Conservation (phyloP, 2,329 filamentous ascomycete genomes). For the Aspergillus puulaauensis region DNA sequence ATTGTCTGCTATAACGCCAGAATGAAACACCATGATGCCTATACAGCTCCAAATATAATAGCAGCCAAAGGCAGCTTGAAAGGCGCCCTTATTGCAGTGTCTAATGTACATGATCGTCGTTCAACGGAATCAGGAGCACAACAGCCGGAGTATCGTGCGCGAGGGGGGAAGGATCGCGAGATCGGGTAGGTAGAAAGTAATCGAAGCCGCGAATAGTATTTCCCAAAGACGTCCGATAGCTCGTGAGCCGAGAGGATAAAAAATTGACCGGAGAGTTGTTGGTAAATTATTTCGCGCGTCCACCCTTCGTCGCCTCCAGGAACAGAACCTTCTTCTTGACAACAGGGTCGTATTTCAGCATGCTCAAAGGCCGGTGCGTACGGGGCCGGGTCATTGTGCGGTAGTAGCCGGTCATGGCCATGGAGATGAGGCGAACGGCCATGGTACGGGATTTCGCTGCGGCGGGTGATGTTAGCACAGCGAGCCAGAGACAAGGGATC, state of each 20-base stretch:
- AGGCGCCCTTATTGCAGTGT: slow-evolving; percentile 14
- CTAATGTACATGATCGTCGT: slow-evolving; percentile 27
- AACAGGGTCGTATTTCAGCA: slow-evolving; percentile 98
- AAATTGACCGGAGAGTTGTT: background rate
- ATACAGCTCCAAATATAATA: slow-evolving; percentile 15
- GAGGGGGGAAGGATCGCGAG: background rate
- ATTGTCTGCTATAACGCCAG: slow-evolving; percentile 27
- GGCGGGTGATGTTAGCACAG: slow-evolving; percentile 9
- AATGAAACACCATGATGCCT: slow-evolving; percentile 23
- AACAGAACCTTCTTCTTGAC: slow-evolving; percentile 96
- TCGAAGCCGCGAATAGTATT: background rate
- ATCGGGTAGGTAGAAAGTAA: background rate
- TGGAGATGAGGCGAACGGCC: slow-evolving; percentile 89
- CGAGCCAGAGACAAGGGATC: background rate
- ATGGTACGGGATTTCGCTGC: slow-evolving; percentile 87
- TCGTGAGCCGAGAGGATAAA: background rate
- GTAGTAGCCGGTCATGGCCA: slow-evolving; percentile 99
- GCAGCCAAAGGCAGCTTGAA: background rate
- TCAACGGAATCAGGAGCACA: slow-evolving; percentile 6
- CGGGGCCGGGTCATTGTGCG: slow-evolving; percentile 85
- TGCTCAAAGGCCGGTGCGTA: slow-evolving; percentile 78
- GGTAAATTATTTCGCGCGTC: slow-evolving; percentile 47
- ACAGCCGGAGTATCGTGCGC: background rate
- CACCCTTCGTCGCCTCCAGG: slow-evolving; percentile 83
- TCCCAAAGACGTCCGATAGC: background rate